These are phyloP conservation scores for Ceriops zippeliana DNA, from an alignment of 345 rosid species.

Conservation along the genomic window DNA sequence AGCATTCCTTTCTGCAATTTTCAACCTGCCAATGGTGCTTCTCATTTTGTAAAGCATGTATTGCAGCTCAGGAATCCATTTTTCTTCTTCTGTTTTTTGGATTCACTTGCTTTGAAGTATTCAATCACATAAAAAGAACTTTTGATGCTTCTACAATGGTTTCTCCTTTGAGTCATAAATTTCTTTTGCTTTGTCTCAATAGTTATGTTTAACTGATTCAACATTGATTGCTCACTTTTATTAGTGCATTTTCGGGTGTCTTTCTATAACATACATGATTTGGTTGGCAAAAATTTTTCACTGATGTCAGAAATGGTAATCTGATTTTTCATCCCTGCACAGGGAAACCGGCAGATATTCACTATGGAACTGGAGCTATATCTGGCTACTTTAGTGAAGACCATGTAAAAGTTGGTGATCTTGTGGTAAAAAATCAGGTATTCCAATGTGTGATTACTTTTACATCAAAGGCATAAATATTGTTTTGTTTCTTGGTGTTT, in stretches of 20 bases:
- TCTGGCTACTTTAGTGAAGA: constrained; percentile 80
- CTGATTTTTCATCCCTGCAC: constrained; percentile 17
- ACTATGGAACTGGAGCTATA: constrained; percentile 80
- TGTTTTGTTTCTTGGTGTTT: neutral
- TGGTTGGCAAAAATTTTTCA: neutral
- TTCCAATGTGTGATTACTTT: constrained; percentile 6
- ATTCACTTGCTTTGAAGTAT: neutral
- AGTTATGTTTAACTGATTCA: too few species aligned
- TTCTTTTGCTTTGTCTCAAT: neutral
- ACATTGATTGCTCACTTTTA: neutral
- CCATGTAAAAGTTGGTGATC: constrained; percentile 65
- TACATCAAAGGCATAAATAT: neutral
- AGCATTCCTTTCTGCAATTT: neutral
- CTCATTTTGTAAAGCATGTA: neutral
- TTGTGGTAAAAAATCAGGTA: constrained; percentile 75
- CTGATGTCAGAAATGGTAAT: neutral
- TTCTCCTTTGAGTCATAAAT: neutral
- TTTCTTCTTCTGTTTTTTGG: neutral
- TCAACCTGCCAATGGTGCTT: neutral
- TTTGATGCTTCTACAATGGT: neutral
- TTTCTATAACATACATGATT: too few species aligned
- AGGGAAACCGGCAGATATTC: constrained; percentile 77
- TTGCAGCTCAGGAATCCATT: neutral
- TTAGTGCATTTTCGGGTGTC: neutral
- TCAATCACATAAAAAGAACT: neutral